Evolutionary conservation across 306 rosid genomes (phyloP), one percentile per base, ranked within the genome.

Genomic region (Acacia crassicarpa): DNA sequence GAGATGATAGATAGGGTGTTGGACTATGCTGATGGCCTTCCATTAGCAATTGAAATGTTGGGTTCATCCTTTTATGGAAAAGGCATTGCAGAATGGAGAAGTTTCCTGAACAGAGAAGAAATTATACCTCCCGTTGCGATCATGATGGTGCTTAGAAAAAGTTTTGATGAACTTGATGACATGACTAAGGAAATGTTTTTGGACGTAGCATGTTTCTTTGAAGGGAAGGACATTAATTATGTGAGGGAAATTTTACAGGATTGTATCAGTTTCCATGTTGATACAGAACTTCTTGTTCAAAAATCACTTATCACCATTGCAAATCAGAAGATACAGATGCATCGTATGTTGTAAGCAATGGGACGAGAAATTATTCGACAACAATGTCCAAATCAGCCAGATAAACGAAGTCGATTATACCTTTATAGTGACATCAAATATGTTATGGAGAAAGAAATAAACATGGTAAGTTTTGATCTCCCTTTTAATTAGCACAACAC

Each of bases 371-470:
- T 84, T 40, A 46, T 84, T 15, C 56, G 56, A 4, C 38, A 63
- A 25, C 33, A 51, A 25, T 76, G 22, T 53, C 79, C 66, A 0
- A 1, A 20, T 6, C 62, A 81, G 5, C 83, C 74, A 22, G 61
- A 80, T 72, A 40, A 15, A 1, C 30, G 77, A 80, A 72, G 85
- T 66, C 82, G 88, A 35, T 20, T 85, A 35, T 85, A 80, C 69
- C 80, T 41, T 56, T 66, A 33, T 16, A 14, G n/a, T 1, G 74
- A 85, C 25, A 22, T 59, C 33, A 59, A 10, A 23, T 4, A 3
- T 22, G 33, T 10, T 59, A 59, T 59, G 66, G 33, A 59, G 15
- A 23, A 9, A 3, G 6, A 59, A 59, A 9, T 6, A 22, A 0
- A 9, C 33, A 23, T 0, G 32, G 65, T 58, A 9, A 58, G 30